phyloP scores from a whole-genome alignment of 768 basidiomycete species.

The Boletellus ananiceps region DNA sequence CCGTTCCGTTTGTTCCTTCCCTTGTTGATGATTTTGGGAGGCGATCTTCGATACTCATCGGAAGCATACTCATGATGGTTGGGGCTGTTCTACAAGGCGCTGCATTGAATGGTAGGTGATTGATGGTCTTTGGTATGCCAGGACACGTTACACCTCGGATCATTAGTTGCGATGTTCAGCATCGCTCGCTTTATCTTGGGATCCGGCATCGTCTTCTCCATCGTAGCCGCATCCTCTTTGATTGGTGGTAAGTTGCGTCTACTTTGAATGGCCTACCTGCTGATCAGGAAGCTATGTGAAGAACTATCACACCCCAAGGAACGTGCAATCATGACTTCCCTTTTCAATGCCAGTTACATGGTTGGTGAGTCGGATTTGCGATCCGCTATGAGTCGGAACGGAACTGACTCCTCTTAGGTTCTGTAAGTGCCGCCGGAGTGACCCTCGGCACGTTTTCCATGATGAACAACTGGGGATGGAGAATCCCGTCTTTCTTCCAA shows the following conservation, averaged over 20 bases:
- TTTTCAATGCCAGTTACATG: slow-evolving; percentile 9
- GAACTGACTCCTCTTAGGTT: slow-evolving; percentile 7
- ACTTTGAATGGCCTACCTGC: too few species aligned
- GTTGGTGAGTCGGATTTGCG: too few species aligned
- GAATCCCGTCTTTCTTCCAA: slow-evolving; percentile 62
- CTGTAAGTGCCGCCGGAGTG: slow-evolving; percentile 39
- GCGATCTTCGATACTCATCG: slow-evolving; percentile 16
- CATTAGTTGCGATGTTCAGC: slow-evolving; percentile 12
- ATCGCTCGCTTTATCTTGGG: slow-evolving; percentile 18
- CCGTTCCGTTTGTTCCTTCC: slow-evolving; percentile 39
- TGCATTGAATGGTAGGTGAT: slow-evolving; percentile 11
- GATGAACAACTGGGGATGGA: slow-evolving; percentile 58
- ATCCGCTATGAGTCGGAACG: slow-evolving; percentile 7
- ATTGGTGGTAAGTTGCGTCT: slow-evolving; percentile 13
- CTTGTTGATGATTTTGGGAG: slow-evolving; percentile 13
- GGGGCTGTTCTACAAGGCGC: slow-evolving; percentile 17
- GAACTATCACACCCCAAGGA: slow-evolving; percentile 24
- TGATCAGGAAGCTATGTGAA: background rate
- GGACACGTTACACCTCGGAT: background rate
- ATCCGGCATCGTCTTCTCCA: slow-evolving; percentile 8
- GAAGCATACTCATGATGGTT: slow-evolving; percentile 1
- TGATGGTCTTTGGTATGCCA: background rate
- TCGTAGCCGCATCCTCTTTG: slow-evolving; percentile 20
- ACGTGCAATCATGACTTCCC: slow-evolving; percentile 11
- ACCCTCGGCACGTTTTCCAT: slow-evolving; percentile 65